Evolutionary conservation across 257 asterid genomes (phyloP).

Genomic region (Salvia splendens): DNA sequence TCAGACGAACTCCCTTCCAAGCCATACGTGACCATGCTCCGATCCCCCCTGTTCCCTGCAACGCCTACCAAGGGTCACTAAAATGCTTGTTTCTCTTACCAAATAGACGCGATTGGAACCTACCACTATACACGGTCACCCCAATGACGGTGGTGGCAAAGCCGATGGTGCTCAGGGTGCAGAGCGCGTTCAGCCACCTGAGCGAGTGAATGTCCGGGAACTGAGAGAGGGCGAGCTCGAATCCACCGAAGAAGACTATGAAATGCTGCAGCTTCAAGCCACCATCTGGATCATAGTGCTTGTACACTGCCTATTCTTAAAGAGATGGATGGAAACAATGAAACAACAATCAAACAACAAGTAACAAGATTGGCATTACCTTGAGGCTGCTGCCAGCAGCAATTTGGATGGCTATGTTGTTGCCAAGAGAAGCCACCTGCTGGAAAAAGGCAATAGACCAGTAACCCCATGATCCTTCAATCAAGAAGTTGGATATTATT

Average conservation of each 20-base stretch:
- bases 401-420: conserved; percentile 63
- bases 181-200: conserved; percentile 62
- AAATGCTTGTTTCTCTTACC: not conserved
- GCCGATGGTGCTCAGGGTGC: conserved; percentile 58
- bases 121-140: conserved; percentile 52
- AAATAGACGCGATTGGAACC: not conserved
- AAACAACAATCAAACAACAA: not conserved
- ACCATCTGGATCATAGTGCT: conserved; percentile 46
- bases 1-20: conserved; percentile 48
- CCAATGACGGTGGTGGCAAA: conserved; percentile 61
- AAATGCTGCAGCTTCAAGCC: conserved; percentile 59
- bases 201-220: conserved; percentile 61
- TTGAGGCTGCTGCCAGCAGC: conserved; percentile 70
- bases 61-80: not conserved
- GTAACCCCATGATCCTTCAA: conserved; percentile 70
- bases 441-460: conserved; percentile 69
- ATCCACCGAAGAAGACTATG: conserved; percentile 53
- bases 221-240: conserved; percentile 58
- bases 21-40: conserved; percentile 37
- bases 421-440: conserved; percentile 70
- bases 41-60: conserved; percentile 49
- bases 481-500: not conserved
- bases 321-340: not conserved
- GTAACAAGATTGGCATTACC: conserved; percentile 25
- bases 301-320: conserved; percentile 49